Percentiles rank a stretch among this genome's conserved stretches.
These are phyloP conservation scores for Rhamnella rubrinervis DNA, from an alignment of 331 rosid species.

Conservation along the genomic window DNA sequence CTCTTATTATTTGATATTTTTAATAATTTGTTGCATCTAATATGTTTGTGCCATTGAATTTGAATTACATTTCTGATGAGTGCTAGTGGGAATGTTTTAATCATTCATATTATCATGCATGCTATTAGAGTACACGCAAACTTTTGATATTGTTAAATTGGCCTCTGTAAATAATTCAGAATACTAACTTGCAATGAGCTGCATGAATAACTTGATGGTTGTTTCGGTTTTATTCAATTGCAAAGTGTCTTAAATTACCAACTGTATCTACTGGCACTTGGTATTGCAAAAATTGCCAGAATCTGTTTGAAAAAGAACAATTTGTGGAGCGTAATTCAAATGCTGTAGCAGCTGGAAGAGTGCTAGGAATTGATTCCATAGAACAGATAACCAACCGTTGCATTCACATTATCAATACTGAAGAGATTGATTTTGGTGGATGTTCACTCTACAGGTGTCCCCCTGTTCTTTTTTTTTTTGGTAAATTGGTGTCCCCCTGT, in stretches of 20 bases:
- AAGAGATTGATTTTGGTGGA: constrained; percentile 74
- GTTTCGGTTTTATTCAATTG: constrained; percentile 20
- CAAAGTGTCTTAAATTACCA: constrained; percentile 79
- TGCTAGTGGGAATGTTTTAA: too few species aligned
- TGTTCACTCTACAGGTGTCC: constrained; percentile 85
- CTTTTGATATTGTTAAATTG: too few species aligned
- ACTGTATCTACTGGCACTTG: constrained; percentile 61
- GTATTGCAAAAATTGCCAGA: constrained; percentile 90
- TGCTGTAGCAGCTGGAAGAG: constrained; percentile 72
- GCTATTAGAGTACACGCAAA: too few species aligned
- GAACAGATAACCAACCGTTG: constrained; percentile 71
- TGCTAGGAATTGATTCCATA: constrained; percentile 61
- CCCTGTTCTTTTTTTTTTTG: too few species aligned
- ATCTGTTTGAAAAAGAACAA: constrained; percentile 41
- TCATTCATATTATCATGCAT: too few species aligned
- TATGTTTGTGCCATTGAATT: too few species aligned
- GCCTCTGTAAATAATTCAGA: not conserved
- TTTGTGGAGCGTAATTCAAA: constrained; percentile 57
- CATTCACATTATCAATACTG: constrained; percentile 70
- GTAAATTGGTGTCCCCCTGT: too few species aligned
- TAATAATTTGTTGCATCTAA: too few species aligned
- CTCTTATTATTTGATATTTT: too few species aligned
- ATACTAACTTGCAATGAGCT: not conserved
- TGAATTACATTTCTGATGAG: too few species aligned
- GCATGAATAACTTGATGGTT: constrained; percentile 1